Evolutionary conservation across 1,284 basidiomycete species (phyloP).

Genomic region (Termitomyces sp.): DNA sequence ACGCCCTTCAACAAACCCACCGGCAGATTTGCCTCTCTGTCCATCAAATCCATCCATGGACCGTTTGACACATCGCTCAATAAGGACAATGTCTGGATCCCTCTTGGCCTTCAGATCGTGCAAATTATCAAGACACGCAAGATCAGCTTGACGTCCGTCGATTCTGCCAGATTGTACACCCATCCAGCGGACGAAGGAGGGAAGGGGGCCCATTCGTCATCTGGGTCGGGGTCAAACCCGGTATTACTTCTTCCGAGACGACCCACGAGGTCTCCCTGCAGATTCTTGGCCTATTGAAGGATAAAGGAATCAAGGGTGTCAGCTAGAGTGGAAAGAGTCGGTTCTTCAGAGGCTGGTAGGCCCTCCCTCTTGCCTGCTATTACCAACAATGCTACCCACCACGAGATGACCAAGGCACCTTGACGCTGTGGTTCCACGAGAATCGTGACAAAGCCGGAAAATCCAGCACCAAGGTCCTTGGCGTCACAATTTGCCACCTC

Average conservation of each 20-base stretch:
- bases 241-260: conserved; percentile 10
- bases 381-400: too few relatives aligned
- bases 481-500: conserved; percentile 35
- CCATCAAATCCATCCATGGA: conserved; percentile 33
- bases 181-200: conserved; percentile 26
- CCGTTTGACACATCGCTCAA: conserved; percentile 36
- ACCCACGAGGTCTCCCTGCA: conserved; percentile 11
- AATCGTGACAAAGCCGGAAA: conserved; percentile 26
- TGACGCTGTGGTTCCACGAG: conserved; percentile 38
- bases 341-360: conserved; percentile 23
- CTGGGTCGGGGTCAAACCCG: conserved; percentile 28
- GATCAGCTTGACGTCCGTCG: conserved; percentile 28
- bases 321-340: conserved; percentile 37
- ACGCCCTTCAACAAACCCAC: conserved; percentile 30
- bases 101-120: conserved; percentile 34
- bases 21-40: conserved; percentile 25
- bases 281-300: conserved; percentile 7
- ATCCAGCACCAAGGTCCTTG: conserved; percentile 31
- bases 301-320: conserved; percentile 13
- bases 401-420: too few relatives aligned
- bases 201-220: conserved; percentile 32
- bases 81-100: conserved; percentile 27
- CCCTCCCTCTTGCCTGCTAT: too few relatives aligned
- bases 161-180: conserved; percentile 35
- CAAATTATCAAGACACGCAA: conserved; percentile 27